These are phyloP conservation scores for Torrubiellomyces zombiae DNA, from an alignment of 2,329 filamentous ascomycete species.

Conservation along the genomic window DNA sequence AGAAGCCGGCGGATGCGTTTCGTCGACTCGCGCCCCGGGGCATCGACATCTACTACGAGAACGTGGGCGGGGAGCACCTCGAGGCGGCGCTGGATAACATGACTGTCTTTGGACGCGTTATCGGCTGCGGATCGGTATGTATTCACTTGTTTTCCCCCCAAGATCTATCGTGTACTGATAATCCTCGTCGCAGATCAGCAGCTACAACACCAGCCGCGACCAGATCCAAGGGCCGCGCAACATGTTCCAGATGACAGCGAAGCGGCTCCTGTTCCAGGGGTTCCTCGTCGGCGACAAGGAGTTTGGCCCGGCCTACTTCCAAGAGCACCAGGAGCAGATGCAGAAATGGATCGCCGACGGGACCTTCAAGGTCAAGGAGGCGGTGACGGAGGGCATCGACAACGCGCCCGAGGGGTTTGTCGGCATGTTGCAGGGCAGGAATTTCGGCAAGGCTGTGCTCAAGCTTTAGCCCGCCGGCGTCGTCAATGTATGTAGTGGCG, in stretches of 20 bases:
- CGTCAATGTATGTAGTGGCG: too few relatives aligned
- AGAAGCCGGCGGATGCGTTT: slow-evolving; percentile 52
- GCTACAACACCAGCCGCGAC: slow-evolving; percentile 46
- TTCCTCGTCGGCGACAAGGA: slow-evolving; percentile 55
- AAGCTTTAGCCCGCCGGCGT: too few relatives aligned
- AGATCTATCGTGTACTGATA: not conserved
- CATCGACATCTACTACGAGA: slow-evolving; percentile 50
- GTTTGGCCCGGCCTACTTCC: slow-evolving; percentile 47
- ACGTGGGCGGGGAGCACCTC: slow-evolving; percentile 35
- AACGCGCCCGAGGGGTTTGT: slow-evolving; percentile 59
- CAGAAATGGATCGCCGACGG: slow-evolving; percentile 63
- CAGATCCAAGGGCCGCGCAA: slow-evolving; percentile 52
- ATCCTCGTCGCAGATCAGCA: slow-evolving; percentile 35
- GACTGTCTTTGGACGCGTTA: slow-evolving; percentile 50
- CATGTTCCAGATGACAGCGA: slow-evolving; percentile 45
- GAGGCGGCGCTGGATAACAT: slow-evolving; percentile 26
- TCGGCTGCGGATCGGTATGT: slow-evolving; percentile 44
- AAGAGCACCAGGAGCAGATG: slow-evolving; percentile 62
- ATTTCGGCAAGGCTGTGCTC: slow-evolving; percentile 74
- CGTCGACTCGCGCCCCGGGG: slow-evolving; percentile 56
- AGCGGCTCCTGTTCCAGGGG: slow-evolving; percentile 54
- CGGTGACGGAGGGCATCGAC: slow-evolving; percentile 61
- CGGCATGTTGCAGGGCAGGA: slow-evolving; percentile 59
- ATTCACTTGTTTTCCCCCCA: not conserved
- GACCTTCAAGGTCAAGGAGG: slow-evolving; percentile 52